Evolutionary conservation across 202 grass and related monocot genomes (phyloP), one percentile per base, ranked within the genome.

Genomic region (Zoysia matrella): DNA sequence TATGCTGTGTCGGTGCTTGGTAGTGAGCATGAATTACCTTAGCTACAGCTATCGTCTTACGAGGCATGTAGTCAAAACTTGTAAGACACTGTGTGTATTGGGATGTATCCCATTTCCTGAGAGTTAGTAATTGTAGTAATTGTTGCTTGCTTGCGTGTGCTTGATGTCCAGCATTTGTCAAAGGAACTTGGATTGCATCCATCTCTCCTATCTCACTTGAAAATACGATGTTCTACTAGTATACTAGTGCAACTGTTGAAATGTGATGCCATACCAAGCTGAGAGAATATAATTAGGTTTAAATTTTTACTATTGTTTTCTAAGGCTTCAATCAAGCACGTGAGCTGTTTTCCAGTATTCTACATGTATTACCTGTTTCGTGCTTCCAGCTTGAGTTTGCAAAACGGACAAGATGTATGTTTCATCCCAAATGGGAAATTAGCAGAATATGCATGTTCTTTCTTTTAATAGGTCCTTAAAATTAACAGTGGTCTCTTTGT

Each of bases 1-100:
- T 61, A 46, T 70, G 11, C 7, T 4, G 11, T 47, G 18, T 50
- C 22, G 22, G 41, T 66, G 39, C 53, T 67, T 58, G 69, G 61
- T 79, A 80, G 36, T 16, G 40, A 36, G 58, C 46, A 43, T 67
- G 60, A 74, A 52, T 47, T 7, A 36, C 72, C 22, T 52, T 52
- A 3, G 45, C 5, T 47, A 47, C 39, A 7, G 42, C 51, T 45
- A 13, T 44, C 52, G 5, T 52, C 67, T 52, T 8, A 47, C 30
- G 30, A 30, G n/a, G n/a, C 7, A 56, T 56, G 41, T 45, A 11
- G 40, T 65, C 58, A 47, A 73, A 73, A 77, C 18, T 5, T 74
- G 54, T 52, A 76, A 11, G 13, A 48, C 14, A n/a, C 12, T 48
- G 15, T 70, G 43, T 36, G 53, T 80, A 67, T 46, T 70, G 52